Base-by-base conservation (phyloP, 768 basidiomycete genomes). In the Phanerodontia chrysosporium region DNA sequence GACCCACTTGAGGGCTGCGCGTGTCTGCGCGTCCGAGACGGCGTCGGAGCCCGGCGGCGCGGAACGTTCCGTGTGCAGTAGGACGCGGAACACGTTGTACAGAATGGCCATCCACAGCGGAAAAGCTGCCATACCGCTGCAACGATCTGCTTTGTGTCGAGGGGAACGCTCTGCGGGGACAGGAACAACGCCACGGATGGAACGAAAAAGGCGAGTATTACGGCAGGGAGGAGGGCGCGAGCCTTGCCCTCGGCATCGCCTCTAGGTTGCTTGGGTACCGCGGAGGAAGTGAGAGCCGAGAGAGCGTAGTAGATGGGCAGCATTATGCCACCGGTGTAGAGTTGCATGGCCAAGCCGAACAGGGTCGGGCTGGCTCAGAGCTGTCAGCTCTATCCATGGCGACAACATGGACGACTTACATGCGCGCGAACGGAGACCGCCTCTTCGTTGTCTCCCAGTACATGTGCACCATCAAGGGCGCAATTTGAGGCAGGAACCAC, bases 121-220 rank as follows among this genome's bases (percentile, higher is more conserved):
- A 49, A 61, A 24, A 49, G 55, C 29, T 61, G 60, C 60, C 60
- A 61, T 30, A 57, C 45, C 10, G 60, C 60, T 6, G 60, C 46
- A 9, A 61, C 52, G n/a, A 61, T 51, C 36, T 61, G 60, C 22
- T 29, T 57, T n/a, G 32, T 32, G 49, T 61, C 60, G 9, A 61
- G 48, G 10, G 48, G 28, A 1, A 48, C 12, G 48, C 14, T 1
- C 21, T 9, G 21, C 2, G 44, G n/a, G 7, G 55, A 32, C 13
- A 59, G 14, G 39, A 61, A 53, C 2, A 57, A 39, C n/a, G 60
- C 60, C 13, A 36, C 28, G 28, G 60, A 57, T 9, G 60, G 60
- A 9, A 48, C 55, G 27, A 32, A 24, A 22, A 51, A 61, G 12
- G 55, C 60, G 1, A 61, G 29, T 3, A 42, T 28, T 22, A 61